Base-by-base conservation (phyloP, 352 stramenopile genomes). In the Thalassiosira livingstoniorum region DNA sequence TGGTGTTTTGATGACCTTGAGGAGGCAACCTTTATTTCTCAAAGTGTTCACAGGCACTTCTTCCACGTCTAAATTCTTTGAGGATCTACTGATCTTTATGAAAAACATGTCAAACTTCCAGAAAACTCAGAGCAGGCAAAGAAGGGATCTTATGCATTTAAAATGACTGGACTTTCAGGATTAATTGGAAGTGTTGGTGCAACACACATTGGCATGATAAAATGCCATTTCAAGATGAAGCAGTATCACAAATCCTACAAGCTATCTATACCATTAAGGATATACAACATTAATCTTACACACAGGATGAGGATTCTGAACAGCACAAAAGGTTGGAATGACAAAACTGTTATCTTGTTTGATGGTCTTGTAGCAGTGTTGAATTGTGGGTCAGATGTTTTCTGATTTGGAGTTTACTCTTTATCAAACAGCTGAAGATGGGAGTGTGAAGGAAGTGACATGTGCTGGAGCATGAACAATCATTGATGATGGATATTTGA, bases 1-100 rank as follows among this genome's bases (percentile, higher is more conserved):
- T 78, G n/a, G 1, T 74, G 70, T 21, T 78, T 85, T 62, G 71
- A 85, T 74, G 70, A 81, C 42, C 32, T 78, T 23, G 78, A 82
- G 29, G 78, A 86, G 25, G n/a, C 32, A 25, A 85, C 78, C 25
- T 66, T n/a, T 18, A 74, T 80, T 13, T 76, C 57, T 29, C 60
- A 76, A 53, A 55, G 76, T 4, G 42, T 54, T n/a, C 68, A 86
- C 45, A 4, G 51, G 4, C 23, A 23, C 35, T 87, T 80, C 27
- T 72, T 87, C 32, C 54, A 82, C 43, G 1, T 34, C 7, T 83
- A 78, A 37, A 73, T 78, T 43, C 1, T 27, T 0, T 63, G 51
- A 21, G 80, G 63, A 32, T 55, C 35, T 29, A 70, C 65, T 35
- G 31, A 70, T 60, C 55, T 78, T 18, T 83, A 58, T 55, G 53